phyloP scores from a whole-genome alignment of 2,329 filamentous ascomycete genomes.

The Cordyceps tenuipes region DNA sequence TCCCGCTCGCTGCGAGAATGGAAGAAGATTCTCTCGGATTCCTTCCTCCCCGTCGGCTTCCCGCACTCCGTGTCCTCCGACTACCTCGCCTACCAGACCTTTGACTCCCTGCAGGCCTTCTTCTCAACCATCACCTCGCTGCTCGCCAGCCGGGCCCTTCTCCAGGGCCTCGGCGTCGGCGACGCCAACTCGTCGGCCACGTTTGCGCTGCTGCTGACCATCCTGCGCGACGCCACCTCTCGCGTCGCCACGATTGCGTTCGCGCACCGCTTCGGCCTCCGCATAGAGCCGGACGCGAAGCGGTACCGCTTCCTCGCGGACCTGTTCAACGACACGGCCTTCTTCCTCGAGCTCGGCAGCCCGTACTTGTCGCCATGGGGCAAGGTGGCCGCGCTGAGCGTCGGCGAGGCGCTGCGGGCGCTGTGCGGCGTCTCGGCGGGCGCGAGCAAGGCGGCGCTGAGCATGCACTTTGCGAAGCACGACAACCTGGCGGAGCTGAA shows the following conservation, averaged over 20 bases:
- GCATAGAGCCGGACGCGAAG: conserved; percentile 86
- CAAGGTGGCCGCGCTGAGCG: conserved; percentile 42
- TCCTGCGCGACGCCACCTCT: conserved; percentile 73
- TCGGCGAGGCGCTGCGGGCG: conserved; percentile 43
- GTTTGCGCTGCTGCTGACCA: conserved; percentile 70
- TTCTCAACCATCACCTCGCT: conserved; percentile 73
- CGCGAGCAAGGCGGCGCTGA: conserved; percentile 82
- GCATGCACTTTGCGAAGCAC: conserved; percentile 80
- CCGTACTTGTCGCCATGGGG: conserved; percentile 55
- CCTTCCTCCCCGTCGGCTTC: conserved; percentile 83
- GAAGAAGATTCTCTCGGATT: conserved; percentile 44
- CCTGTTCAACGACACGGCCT: conserved; percentile 77
- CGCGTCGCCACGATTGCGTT: conserved; percentile 80
- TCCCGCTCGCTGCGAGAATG: conserved; percentile 25
- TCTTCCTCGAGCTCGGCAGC: conserved; percentile 77
- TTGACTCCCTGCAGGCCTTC: conserved; percentile 76
- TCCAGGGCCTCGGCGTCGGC: conserved; percentile 74
- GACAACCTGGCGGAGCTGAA: conserved; percentile 91
- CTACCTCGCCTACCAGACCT: conserved; percentile 65
- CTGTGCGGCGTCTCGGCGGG: conserved; percentile 87
- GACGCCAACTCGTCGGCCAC: conserved; percentile 73
- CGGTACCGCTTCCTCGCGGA: conserved; percentile 81
- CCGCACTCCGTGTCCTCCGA: conserved; percentile 79
- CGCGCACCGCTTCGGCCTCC: conserved; percentile 70
- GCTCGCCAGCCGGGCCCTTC: conserved; percentile 72